These are phyloP conservation scores for Crataegus laevigata DNA, from an alignment of 306 rosid genomes.

Conservation along the genomic window DNA sequence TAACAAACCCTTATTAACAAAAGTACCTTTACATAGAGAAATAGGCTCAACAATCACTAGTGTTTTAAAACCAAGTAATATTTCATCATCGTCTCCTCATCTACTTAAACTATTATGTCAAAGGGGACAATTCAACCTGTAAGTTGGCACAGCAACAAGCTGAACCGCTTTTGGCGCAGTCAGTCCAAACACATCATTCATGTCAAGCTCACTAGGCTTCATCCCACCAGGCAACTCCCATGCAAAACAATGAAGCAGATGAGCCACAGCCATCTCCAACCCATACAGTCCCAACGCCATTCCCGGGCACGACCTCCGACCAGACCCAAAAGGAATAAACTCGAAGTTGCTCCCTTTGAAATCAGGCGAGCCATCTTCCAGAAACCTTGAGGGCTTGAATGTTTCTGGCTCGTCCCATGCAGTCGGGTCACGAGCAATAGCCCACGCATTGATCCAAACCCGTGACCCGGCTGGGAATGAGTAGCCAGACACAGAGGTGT, in stretches of 20 bases:
- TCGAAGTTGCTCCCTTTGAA: slow-evolving; percentile 48
- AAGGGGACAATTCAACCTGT: slow-evolving; percentile 27
- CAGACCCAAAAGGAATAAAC: slow-evolving; percentile 52
- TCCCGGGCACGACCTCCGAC: slow-evolving; percentile 49
- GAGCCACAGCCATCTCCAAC: slow-evolving; percentile 39
- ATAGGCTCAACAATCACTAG: neutral
- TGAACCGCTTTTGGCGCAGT: slow-evolving; percentile 46
- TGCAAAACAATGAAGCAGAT: slow-evolving; percentile 40
- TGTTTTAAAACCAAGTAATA: no score
- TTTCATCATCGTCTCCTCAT: no score
- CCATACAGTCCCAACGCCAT: slow-evolving; percentile 48
- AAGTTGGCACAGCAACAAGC: slow-evolving; percentile 39
- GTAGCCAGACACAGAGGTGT: slow-evolving; percentile 24
- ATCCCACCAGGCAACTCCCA: slow-evolving; percentile 50
- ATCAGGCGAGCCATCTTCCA: slow-evolving; percentile 24
- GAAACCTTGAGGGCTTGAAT: slow-evolving; percentile 41
- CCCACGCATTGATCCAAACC: slow-evolving; percentile 46
- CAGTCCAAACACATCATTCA: slow-evolving; percentile 50
- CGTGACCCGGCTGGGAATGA: slow-evolving; percentile 30
- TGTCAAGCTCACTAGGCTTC: slow-evolving; percentile 39
- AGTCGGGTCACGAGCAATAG: slow-evolving; percentile 29
- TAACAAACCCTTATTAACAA: neutral
- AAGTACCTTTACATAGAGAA: neutral
- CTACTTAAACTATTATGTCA: neutral
- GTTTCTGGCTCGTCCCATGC: slow-evolving; percentile 39